phyloP scores from a whole-genome alignment of 768 basidiomycete species.

The Mycena crocata region DNA sequence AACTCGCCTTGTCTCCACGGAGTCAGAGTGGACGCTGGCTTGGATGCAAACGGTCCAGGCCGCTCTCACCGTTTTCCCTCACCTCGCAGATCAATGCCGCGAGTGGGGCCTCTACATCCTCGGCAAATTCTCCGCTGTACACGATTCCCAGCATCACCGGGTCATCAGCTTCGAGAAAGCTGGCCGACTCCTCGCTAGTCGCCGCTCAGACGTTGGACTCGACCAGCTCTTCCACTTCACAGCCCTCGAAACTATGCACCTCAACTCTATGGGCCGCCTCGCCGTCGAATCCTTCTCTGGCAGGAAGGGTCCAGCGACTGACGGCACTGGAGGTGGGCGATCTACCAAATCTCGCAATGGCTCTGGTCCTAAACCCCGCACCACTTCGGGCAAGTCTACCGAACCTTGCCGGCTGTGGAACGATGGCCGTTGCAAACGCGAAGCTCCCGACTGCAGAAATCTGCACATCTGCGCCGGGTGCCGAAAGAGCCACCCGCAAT shows the following conservation, averaged over 20 bases:
- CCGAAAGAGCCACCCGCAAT: neutral
- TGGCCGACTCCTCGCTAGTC: neutral
- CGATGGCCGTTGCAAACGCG: neutral
- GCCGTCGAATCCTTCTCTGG: neutral
- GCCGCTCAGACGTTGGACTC: neutral
- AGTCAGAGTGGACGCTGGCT: neutral
- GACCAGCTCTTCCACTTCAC: slow-evolving; percentile 6
- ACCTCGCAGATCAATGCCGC: neutral
- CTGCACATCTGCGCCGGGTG: slow-evolving; percentile 9
- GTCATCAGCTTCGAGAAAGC: slow-evolving; percentile 16
- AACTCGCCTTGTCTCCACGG: neutral
- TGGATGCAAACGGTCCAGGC: too few relatives aligned
- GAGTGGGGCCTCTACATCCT: neutral
- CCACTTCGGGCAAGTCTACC: neutral
- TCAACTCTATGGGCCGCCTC: neutral
- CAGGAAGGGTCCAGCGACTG: neutral
- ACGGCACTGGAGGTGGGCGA: neutral
- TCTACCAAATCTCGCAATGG: too few relatives aligned
- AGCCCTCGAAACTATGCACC: slow-evolving; percentile 10
- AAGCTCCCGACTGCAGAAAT: neutral
- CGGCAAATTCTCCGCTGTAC: neutral
- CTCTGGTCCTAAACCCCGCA: neutral
- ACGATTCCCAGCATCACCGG: slow-evolving; percentile 9
- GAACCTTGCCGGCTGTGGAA: slow-evolving; percentile 13
- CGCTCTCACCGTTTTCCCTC: slow-evolving; percentile 3